These are phyloP conservation scores for Thielaviopsis populi DNA, from an alignment of 2,329 filamentous ascomycete species.

Conservation along the genomic window DNA sequence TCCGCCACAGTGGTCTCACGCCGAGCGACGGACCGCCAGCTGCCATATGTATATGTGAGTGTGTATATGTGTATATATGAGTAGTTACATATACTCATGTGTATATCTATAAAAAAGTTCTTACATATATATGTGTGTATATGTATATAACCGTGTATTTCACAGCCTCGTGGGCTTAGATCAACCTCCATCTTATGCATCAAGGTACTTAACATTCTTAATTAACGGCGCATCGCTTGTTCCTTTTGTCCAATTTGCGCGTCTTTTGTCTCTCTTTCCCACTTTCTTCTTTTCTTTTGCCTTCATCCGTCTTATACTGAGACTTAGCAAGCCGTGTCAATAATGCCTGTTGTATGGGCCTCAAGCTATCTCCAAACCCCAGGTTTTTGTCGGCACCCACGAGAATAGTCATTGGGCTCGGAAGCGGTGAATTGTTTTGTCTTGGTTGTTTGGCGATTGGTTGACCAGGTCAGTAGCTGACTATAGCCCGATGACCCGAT, in stretches of 20 bases:
- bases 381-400: too few species aligned
- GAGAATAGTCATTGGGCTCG: too few species aligned
- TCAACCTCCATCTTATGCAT: background rate
- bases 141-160: too few species aligned
- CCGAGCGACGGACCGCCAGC: background rate
- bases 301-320: background rate
- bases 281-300: background rate
- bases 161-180: conserved; percentile 2
- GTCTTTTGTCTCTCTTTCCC: background rate
- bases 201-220: background rate
- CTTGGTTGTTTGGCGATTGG: too few species aligned
- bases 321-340: background rate
- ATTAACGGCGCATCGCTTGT: background rate
- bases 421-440: too few species aligned
- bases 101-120: too few species aligned
- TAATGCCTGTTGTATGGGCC: background rate
- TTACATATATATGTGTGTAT: too few species aligned
- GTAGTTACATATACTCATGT: too few species aligned
- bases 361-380: background rate
- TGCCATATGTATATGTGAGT: background rate
- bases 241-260: background rate
- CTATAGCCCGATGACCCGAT: too few species aligned
- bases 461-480: too few species aligned
- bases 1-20: conserved; percentile 1
- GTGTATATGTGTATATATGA: too few species aligned